Percentiles rank a stretch among this genome's conserved stretches.
These are phyloP conservation scores for Mortierella sp. DNA, from an alignment of 371 early-diverging fungal genomes.

Conservation along the genomic window DNA sequence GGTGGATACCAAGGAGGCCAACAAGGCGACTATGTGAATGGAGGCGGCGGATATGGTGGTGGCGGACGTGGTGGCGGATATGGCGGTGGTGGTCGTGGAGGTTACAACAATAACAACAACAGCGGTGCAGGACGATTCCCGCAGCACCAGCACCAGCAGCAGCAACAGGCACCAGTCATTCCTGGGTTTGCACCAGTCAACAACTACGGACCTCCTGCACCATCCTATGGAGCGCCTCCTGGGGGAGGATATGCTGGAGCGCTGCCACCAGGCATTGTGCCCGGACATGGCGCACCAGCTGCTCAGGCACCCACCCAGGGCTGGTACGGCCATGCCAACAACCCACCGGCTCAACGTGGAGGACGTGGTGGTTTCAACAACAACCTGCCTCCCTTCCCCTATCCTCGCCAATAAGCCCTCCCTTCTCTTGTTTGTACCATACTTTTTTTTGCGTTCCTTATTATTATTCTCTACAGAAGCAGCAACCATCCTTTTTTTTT, in stretches of 20 bases:
- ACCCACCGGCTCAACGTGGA: conserved; percentile 34
- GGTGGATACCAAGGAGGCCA: conserved; percentile 51
- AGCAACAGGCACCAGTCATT: conserved; percentile 23
- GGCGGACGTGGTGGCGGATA: conserved; percentile 42
- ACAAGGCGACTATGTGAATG: conserved; percentile 33
- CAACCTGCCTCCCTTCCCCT: conserved; percentile 49
- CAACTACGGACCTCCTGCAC: conserved; percentile 36
- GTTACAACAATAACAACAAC: conserved; percentile 26
- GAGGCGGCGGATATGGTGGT: conserved; percentile 41
- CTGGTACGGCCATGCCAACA: conserved; percentile 47
- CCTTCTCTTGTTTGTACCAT: conserved; percentile 13
- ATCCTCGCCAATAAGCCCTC: conserved; percentile 34
- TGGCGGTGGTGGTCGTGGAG: conserved; percentile 37
- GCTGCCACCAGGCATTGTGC: conserved; percentile 42
- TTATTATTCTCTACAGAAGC: neutral
- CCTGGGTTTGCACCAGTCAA: conserved; percentile 52
- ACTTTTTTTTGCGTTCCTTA: conserved; percentile 5
- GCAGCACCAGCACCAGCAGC: conserved; percentile 18
- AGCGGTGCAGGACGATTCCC: conserved; percentile 20
- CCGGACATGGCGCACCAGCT: conserved; percentile 21
- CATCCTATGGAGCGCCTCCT: conserved; percentile 18
- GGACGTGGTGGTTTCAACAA: conserved; percentile 31
- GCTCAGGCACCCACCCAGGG: conserved; percentile 25
- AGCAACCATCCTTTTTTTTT: conserved; percentile 13
- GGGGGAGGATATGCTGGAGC: conserved; percentile 41